These are phyloP conservation scores for Mycosphaerella sp. DNA, from an alignment of 2,329 filamentous ascomycete genomes.

Conservation along the genomic window DNA sequence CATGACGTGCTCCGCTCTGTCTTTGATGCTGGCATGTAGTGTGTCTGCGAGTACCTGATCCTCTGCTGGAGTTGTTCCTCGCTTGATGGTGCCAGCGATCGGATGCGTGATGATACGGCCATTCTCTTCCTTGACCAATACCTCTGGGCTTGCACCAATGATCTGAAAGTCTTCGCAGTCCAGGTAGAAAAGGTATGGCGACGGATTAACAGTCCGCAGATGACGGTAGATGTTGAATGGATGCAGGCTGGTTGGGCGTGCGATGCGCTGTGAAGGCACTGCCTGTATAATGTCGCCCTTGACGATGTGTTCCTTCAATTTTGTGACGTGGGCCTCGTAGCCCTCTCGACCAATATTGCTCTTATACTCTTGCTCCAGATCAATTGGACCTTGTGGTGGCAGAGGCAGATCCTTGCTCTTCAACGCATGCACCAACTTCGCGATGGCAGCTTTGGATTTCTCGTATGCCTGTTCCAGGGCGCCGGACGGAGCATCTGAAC, in stretches of 20 bases:
- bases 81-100: conserved; percentile 90
- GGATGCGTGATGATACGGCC: conserved; percentile 92
- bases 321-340: conserved; percentile 83
- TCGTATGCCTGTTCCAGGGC: conserved; percentile 64
- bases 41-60: conserved; percentile 73
- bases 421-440: conserved; percentile 63
- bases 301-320: conserved; percentile 83
- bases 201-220: conserved; percentile 93
- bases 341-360: conserved; percentile 87
- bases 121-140: conserved; percentile 81
- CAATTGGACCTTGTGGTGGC: conserved; percentile 61
- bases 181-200: conserved; percentile 94
- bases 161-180: conserved; percentile 90
- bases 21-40: conserved; percentile 75
- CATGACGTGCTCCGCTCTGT: conserved; percentile 95
- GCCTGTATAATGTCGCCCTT: conserved; percentile 95
- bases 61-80: conserved; percentile 72
- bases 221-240: conserved; percentile 98
- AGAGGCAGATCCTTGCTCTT: conserved; percentile 66
- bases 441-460: conserved; percentile 58
- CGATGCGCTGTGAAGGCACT: conserved; percentile 89
- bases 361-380: conserved; percentile 68
- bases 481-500: conserved; percentile 32
- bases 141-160: conserved; percentile 87
- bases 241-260: conserved; percentile 81